Percentiles rank a stretch among this genome's conserved stretches.
These are phyloP conservation scores for Plasmodium knowlesi DNA, from an alignment of 169 alveolate species.

Conservation along the genomic window DNA sequence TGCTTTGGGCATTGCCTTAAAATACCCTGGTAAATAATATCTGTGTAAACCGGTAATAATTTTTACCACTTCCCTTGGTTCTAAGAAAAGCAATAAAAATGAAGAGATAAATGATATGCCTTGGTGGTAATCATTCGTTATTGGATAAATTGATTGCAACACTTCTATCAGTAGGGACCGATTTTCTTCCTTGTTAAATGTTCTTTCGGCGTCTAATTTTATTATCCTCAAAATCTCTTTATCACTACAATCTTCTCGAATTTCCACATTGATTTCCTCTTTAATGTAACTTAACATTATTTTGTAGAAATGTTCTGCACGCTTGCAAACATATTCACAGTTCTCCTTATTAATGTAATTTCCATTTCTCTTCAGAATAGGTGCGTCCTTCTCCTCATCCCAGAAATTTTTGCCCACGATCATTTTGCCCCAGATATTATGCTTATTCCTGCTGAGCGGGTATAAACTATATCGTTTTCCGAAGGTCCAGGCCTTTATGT, in stretches of 20 bases:
- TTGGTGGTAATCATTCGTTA: conserved; percentile 86
- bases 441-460: not conserved
- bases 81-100: conserved; percentile 79
- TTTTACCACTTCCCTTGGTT: conserved; percentile 78
- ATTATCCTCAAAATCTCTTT: conserved; percentile 81
- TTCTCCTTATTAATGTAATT: conserved; percentile 60
- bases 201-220: conserved; percentile 83
- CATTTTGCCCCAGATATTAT: conserved; percentile 26
- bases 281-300: conserved; percentile 72
- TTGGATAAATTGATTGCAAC: conserved; percentile 76
- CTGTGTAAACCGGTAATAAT: conserved; percentile 77
- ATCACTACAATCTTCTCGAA: conserved; percentile 58
- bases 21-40: conserved; percentile 82
- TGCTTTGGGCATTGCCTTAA: conserved; percentile 82
- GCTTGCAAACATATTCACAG: conserved; percentile 51
- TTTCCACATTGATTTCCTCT: conserved; percentile 64
- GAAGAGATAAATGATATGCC: conserved; percentile 86
- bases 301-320: conserved; percentile 70
- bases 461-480: not conserved
- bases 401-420: conserved; percentile 64
- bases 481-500: not conserved
- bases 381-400: conserved; percentile 76
- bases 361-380: conserved; percentile 65
- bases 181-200: conserved; percentile 79
- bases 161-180: conserved; percentile 67